A percentile compares a stretch with the other conserved stretches of the same genome.
phyloP scores from a whole-genome alignment of 2,329 filamentous ascomycete species.

The Exserohilum rostratum region DNA sequence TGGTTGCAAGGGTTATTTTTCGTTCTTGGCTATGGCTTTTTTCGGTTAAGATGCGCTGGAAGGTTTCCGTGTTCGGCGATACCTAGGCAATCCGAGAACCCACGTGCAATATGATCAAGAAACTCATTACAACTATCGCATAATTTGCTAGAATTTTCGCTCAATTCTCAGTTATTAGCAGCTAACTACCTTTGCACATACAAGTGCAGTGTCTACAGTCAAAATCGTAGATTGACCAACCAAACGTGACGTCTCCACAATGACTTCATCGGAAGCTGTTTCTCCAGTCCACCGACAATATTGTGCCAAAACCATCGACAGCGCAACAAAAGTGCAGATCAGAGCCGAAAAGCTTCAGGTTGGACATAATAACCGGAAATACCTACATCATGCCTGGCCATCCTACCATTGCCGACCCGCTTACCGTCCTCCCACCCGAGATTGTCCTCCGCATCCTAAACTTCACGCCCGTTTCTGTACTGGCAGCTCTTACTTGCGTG shows the following conservation, averaged over 20 bases:
- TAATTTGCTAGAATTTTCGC: too few relatives aligned
- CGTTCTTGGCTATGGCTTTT: too few relatives aligned
- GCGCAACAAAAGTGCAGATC: not conserved
- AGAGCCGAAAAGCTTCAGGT: not conserved
- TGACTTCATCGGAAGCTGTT: conserved; percentile 13
- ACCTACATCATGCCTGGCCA: not conserved
- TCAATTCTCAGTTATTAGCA: not conserved
- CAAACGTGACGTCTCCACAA: conserved; percentile 15
- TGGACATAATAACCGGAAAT: not conserved
- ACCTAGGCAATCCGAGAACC: too few relatives aligned
- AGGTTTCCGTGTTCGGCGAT: too few relatives aligned
- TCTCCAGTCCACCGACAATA: conserved; percentile 2
- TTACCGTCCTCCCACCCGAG: conserved; percentile 11
- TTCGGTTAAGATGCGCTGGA: too few relatives aligned
- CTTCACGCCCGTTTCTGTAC: conserved; percentile 7
- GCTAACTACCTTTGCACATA: not conserved
- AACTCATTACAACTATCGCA: too few relatives aligned
- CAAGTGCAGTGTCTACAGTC: not conserved
- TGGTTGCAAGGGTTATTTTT: too few relatives aligned
- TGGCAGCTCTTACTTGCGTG: conserved; percentile 4
- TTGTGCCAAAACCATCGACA: conserved; percentile 2
- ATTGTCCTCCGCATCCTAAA: conserved; percentile 15
- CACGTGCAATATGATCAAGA: too few relatives aligned
- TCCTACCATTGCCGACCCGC: conserved; percentile 2
- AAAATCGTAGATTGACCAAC: not conserved